These are phyloP conservation scores for Cynara cardunculus DNA, from an alignment of 129 eudicot genomes.

Conservation along the genomic window DNA sequence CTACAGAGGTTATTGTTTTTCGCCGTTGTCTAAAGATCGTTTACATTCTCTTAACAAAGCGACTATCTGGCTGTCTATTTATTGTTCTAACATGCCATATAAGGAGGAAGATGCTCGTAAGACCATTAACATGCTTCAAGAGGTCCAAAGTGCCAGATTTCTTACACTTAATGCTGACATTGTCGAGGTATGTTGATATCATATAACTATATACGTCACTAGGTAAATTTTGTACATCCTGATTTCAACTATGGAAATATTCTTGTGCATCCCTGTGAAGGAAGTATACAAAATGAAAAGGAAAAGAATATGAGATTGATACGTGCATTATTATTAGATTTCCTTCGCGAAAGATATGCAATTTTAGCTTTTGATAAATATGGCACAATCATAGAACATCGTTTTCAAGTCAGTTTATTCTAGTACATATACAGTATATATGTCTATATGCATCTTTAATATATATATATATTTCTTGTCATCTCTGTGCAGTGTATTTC, in stretches of 20 bases:
- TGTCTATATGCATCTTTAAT: not conserved
- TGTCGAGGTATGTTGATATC: conserved; percentile 6
- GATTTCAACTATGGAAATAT: not conserved
- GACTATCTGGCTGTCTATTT: not conserved
- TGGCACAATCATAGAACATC: not conserved
- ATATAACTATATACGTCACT: not conserved
- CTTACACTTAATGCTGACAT: not conserved
- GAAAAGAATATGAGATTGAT: not conserved
- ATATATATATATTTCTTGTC: not conserved
- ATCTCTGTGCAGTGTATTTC: conserved; percentile 22
- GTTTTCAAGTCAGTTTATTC: not conserved
- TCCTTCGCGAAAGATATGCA: not conserved
- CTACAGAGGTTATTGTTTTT: not conserved
- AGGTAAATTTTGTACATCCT: not conserved
- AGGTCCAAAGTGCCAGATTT: not conserved
- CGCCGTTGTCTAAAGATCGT: not conserved
- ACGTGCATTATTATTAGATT: not conserved
- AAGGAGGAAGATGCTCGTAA: not conserved
- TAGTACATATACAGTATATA: not conserved
- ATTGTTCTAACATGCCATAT: not conserved
- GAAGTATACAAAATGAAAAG: not conserved
- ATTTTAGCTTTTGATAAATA: not conserved
- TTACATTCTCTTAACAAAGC: not conserved
- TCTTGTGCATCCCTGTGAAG: not conserved
- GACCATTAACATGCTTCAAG: conserved; percentile 1